Base-by-base conservation (phyloP, 257 asterid species). In the Solanum lycopersicoides region DNA sequence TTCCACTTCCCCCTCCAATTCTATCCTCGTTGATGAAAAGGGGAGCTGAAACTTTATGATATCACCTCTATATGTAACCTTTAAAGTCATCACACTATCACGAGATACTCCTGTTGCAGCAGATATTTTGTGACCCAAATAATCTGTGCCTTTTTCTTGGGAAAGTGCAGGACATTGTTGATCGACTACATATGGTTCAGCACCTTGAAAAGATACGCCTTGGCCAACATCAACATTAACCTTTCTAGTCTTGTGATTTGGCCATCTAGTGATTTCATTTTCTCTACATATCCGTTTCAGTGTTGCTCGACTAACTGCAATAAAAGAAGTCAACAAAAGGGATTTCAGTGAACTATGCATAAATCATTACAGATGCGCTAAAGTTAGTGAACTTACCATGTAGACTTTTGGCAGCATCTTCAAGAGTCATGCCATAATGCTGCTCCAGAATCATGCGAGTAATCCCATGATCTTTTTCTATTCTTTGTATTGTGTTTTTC, bases 11-110 rank as follows among this genome's bases (percentile, higher is more conserved):
- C 39, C 44, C 32, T 85, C 85, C 63, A 89, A 53, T 30, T 87
- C 71, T 32, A 37, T 30, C 60, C 60, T 85, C 34, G 69, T 30
- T 53, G 47, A 47, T 72, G 83, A 85, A 79, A 50, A 83, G 32
- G 89, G 42, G 35, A 88, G 87, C 28, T 56, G 47, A 35, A 89
- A 87, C 76, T 85, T 89, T 21, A 89, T 85, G 14, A 86, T 89
- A 66, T 85, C 86, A 9, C 18, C 88, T 37, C 77, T 11, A 60
- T 87, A 63, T 16, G 59, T 18, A 56, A 56, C 65, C n/a, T 56
- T 56, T 56, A 56, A 0, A 0, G 11, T 39, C 83, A 89, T 83
- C 34, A 39, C 23, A 76, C 71, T 63, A 79, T 72, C 44, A 68
- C 63, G 20, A 77, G 39, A 15, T 15, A 7, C 13, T 75, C 56